phyloP scores from a whole-genome alignment of 1,284 basidiomycete genomes.

The Heterobasidion annosum region DNA sequence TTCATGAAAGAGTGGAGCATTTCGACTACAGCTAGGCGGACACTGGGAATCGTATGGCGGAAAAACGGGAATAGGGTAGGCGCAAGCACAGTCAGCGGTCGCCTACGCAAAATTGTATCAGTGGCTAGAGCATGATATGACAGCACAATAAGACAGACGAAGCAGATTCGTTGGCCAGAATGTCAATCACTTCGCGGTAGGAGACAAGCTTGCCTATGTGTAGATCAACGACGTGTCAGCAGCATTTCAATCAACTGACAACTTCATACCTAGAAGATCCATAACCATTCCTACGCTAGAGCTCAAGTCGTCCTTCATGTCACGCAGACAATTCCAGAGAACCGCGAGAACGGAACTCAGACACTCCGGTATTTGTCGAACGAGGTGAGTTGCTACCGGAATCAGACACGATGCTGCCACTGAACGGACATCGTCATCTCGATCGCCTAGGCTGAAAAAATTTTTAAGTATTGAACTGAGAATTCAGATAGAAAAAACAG shows the following conservation, averaged over 20 bases:
- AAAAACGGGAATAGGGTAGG: constrained; percentile 94
- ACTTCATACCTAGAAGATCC: constrained; percentile 76
- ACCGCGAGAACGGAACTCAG: constrained; percentile 73
- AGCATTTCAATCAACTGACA: background rate
- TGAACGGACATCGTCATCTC: constrained; percentile 94
- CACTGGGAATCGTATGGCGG: constrained; percentile 92
- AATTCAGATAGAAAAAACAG: constrained; percentile 5
- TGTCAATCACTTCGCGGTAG: constrained; percentile 71
- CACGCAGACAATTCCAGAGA: constrained; percentile 85
- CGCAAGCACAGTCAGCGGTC: constrained; percentile 73
- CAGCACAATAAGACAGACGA: constrained; percentile 42
- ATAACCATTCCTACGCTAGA: constrained; percentile 97
- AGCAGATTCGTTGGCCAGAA: constrained; percentile 57
- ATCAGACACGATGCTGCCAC: constrained; percentile 90
- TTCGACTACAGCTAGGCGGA: constrained; percentile 89
- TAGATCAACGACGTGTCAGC: constrained; percentile 7
- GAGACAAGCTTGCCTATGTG: constrained; percentile 69
- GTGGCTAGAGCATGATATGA: constrained; percentile 1
- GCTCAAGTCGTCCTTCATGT: constrained; percentile 95
- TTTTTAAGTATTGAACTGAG: constrained; percentile 6
- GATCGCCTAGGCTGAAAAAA: constrained; percentile 67
- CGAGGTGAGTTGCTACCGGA: constrained; percentile 79
- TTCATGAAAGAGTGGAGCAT: constrained; percentile 84
- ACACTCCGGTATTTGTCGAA: constrained; percentile 67
- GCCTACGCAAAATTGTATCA: constrained; percentile 26